phyloP scores from a whole-genome alignment of 2,329 filamentous ascomycete genomes.

The Verticillium klebahnii region DNA sequence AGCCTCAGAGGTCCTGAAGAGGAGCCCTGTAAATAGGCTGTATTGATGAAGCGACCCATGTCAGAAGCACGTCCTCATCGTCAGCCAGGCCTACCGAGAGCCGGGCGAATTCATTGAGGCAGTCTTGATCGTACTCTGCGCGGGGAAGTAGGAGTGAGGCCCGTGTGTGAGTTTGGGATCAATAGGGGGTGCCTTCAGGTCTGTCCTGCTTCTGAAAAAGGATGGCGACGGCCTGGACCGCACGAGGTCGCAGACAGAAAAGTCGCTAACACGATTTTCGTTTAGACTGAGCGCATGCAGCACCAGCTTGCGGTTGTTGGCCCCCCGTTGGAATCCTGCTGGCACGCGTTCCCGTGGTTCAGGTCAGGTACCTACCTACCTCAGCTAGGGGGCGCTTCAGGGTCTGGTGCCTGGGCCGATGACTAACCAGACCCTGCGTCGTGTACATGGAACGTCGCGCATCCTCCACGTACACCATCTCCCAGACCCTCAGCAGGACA shows the following conservation, averaged over 20 bases:
- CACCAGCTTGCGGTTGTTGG: too few species aligned
- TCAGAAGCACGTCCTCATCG: background rate
- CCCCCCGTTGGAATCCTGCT: too few species aligned
- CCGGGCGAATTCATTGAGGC: background rate
- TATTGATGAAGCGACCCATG: background rate
- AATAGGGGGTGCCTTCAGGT: too few species aligned
- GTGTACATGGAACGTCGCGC: background rate
- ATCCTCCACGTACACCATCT: background rate
- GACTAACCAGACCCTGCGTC: background rate
- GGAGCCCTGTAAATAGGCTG: background rate
- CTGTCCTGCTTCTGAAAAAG: too few species aligned
- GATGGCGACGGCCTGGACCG: too few species aligned
- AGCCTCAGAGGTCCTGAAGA: background rate
- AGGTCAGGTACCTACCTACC: background rate
- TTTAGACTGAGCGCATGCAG: too few species aligned
- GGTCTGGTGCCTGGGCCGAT: background rate
- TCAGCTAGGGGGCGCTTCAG: too few species aligned
- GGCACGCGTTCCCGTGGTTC: too few species aligned
- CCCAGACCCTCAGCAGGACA: background rate
- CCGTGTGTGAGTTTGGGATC: too few species aligned
- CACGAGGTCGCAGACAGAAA: too few species aligned
- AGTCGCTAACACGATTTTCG: too few species aligned
- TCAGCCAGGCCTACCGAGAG: background rate
- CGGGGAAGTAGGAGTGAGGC: too few species aligned
- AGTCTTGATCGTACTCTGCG: background rate